Evolutionary conservation across 1,284 basidiomycete genomes (phyloP).

Genomic region (Irpex lacteus): DNA sequence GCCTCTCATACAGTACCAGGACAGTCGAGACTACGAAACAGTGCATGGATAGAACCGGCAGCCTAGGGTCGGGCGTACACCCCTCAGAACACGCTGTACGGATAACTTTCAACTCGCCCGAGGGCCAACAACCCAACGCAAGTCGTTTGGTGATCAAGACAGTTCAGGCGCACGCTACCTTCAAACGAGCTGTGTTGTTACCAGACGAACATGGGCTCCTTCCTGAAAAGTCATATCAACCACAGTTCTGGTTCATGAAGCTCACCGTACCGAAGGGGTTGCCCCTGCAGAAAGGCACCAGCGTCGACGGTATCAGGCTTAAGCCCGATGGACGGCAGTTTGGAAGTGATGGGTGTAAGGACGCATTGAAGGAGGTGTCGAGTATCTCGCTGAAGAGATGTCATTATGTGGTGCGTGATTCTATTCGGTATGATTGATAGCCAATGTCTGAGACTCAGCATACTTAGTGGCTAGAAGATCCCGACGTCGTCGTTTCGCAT

Average conservation of each 20-base stretch:
- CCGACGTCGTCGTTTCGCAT: background rate
- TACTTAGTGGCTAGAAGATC: background rate
- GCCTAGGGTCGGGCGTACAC: background rate
- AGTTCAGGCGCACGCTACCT: background rate
- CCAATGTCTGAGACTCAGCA: background rate
- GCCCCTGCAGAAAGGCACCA: background rate
- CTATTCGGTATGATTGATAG: background rate
- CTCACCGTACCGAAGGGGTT: background rate
- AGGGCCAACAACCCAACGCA: background rate
- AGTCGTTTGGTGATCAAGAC: background rate
- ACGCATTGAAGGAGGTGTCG: background rate
- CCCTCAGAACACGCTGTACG: background rate
- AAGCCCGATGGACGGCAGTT: background rate
- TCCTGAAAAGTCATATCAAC: background rate
- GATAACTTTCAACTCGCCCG: background rate
- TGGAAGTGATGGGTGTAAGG: background rate
- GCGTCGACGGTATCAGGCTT: background rate
- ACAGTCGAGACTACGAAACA: background rate
- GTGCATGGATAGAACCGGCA: background rate
- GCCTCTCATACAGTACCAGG: background rate
- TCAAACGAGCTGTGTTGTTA: background rate
- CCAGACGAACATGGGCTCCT: background rate
- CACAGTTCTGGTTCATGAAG: conserved; percentile 2
- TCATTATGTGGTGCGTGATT: background rate
- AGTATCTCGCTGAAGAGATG: background rate